phyloP scores from a whole-genome alignment of 148 eudicot species.

The Rheum nobile region DNA sequence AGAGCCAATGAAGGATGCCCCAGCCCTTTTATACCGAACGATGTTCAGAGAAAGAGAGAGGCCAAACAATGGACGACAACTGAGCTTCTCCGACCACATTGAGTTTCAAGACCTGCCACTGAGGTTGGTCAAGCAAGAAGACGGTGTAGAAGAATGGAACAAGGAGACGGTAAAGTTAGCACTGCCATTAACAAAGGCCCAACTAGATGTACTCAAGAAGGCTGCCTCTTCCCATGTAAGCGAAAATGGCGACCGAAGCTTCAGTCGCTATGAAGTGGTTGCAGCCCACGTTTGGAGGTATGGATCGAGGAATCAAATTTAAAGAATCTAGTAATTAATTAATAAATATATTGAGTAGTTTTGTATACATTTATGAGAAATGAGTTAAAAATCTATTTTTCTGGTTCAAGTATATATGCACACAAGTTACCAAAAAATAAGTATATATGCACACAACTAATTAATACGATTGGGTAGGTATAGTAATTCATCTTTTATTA shows the following conservation, averaged over 20 bases:
- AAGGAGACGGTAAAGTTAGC: background rate
- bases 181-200: constrained; percentile 8
- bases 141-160: background rate
- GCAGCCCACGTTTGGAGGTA: constrained; percentile 16
- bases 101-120: background rate
- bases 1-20: background rate
- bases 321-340: background rate
- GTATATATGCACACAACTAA: too few species aligned
- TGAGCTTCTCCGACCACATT: background rate
- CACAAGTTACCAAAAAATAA: too few species aligned
- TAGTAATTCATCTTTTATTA: too few species aligned
- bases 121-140: background rate
- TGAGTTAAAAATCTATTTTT: background rate
- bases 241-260: background rate
- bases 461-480: too few species aligned
- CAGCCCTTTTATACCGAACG: constrained; percentile 20
- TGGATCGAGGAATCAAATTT: background rate
- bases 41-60: constrained; percentile 16
- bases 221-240: background rate
- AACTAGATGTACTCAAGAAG: constrained; percentile 11
- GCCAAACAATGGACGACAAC: background rate
- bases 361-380: background rate
- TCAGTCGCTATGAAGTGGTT: constrained; percentile 15
- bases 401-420: background rate
- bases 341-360: background rate